Base-by-base conservation (phyloP, 2,329 filamentous ascomycete genomes). In the Hypoxylon sp. region DNA sequence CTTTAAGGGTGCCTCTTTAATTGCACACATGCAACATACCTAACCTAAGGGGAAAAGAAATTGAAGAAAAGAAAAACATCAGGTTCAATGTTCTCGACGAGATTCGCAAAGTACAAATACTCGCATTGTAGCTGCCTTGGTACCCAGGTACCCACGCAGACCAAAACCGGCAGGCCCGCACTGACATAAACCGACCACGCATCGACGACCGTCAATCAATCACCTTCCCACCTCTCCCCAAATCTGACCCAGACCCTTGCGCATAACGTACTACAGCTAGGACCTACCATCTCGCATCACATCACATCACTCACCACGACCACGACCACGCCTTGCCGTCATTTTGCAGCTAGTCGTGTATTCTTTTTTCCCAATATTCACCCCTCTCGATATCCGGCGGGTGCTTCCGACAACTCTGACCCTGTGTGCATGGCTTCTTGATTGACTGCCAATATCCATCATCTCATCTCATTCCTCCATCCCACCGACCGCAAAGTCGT, bases 291-390 rank as follows among this genome's bases (percentile, higher is more conserved):
- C 50, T 53, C 39, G 51, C 55, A 44, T 62, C 61, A 65, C 65
- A 66, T 68, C 65, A 68, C 70, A 68, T 67, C 61, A 70, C 54
- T 61, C 44, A 56, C 54, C 54, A 64, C 52, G 39, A 54, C 62
- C 42, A 63, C 68, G 32, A 64, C 65, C 24, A 64, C 56, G 56
- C 60, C 60, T 67, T 57, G 69, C 63, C 69, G 66, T 71, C 62
- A 69, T 65, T 71, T 71, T 71, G 62, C 62, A 67, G 63, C 66
- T 56, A 50, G 60, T 65, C 51, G 66, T 68, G 59, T 64, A 63
- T 64, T 62, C 42, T 66, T 62, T 57, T 39, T 42, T 60, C n/a
- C 35, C 46, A 37, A 44, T 17, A 19, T 15, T 47, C 54, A 46
- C 57, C 53, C 48, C 57, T 58, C 63, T 52, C 54, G 55, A 67